Percentiles rank a stretch among this genome's conserved stretches.
Evolutionary conservation across 2,329 filamentous ascomycete species (phyloP).

Genomic region (Aspergillus sp.): DNA sequence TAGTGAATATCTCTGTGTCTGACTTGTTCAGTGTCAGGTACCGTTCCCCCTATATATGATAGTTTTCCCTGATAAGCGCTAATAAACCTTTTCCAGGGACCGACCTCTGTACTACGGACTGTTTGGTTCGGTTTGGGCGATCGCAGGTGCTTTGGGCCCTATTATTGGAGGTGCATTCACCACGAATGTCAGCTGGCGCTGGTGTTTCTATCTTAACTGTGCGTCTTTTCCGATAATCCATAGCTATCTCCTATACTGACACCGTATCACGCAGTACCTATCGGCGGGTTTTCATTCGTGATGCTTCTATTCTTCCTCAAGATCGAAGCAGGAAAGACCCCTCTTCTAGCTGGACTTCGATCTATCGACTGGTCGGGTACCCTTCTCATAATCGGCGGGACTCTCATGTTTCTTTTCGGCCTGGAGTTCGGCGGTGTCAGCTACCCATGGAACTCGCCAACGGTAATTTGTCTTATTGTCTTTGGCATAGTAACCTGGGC

Average conservation of each 20-base stretch:
- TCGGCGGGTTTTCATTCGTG: conserved; percentile 59
- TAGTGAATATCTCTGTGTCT: conserved; percentile 64
- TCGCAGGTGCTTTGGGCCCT: conserved; percentile 60
- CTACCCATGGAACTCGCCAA: conserved; percentile 72
- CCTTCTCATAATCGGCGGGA: conserved; percentile 68
- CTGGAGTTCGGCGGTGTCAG: conserved; percentile 79
- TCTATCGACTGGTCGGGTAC: conserved; percentile 66
- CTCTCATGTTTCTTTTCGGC: conserved; percentile 81
- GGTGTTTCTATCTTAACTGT: conserved; percentile 63
- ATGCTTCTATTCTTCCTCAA: conserved; percentile 62
- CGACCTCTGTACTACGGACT: conserved; percentile 63
- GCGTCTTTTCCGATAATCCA: conserved; percentile 1
- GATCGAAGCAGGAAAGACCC: conserved; percentile 61
- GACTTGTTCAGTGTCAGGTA: conserved; percentile 62
- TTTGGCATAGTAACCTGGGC: conserved; percentile 65
- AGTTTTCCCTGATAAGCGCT: not conserved
- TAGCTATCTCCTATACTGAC: conserved; percentile 7
- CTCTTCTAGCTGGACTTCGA: conserved; percentile 56
- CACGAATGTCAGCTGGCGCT: conserved; percentile 59
- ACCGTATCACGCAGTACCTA: conserved; percentile 45
- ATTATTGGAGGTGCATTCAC: conserved; percentile 63
- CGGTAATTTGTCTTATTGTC: conserved; percentile 73
- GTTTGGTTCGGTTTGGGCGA: conserved; percentile 62
- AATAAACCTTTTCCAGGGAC: conserved; percentile 33
- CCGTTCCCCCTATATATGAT: not conserved